A percentile compares a stretch with the other conserved stretches of the same genome.
These are phyloP conservation scores for Rhodotorula mucilaginosa DNA, from an alignment of 1,284 basidiomycete genomes.

Conservation along the genomic window DNA sequence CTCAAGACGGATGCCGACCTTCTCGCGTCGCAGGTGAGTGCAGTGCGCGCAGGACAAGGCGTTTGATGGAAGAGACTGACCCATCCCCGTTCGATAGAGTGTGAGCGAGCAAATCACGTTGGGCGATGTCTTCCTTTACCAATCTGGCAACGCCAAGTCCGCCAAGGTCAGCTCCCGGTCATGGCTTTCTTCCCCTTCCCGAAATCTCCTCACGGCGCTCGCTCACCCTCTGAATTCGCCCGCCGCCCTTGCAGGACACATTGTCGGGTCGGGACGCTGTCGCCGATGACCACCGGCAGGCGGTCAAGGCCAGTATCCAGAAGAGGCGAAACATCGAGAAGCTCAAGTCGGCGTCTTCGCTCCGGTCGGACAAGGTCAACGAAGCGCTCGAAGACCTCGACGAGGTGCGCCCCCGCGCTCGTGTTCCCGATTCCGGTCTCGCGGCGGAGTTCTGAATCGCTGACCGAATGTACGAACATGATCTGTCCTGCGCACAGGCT, in stretches of 20 bases:
- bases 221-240: too few relatives aligned
- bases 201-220: too few relatives aligned
- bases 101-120: conserved; percentile 88
- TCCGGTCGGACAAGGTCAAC: conserved; percentile 80
- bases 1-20: conserved; percentile 36
- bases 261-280: conserved; percentile 79
- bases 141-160: conserved; percentile 87
- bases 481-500: conserved; percentile 57
- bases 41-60: too few relatives aligned
- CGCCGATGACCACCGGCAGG: conserved; percentile 84
- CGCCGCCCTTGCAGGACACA: conserved; percentile 60
- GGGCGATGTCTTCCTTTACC: conserved; percentile 87
- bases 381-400: conserved; percentile 90
- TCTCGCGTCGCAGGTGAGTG: conserved; percentile 20
- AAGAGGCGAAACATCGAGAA: conserved; percentile 86
- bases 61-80: conserved; percentile 9
- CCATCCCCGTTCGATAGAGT: conserved; percentile 50
- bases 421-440: too few relatives aligned
- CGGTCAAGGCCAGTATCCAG: conserved; percentile 84
- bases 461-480: too few relatives aligned
- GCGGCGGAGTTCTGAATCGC: too few relatives aligned
- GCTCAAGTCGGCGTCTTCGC: conserved; percentile 73
- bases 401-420: conserved; percentile 60
- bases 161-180: conserved; percentile 59
- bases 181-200: too few relatives aligned